Evolutionary conservation across 1,139 yeast species (phyloP).

Genomic region (Diutina sp.): DNA sequence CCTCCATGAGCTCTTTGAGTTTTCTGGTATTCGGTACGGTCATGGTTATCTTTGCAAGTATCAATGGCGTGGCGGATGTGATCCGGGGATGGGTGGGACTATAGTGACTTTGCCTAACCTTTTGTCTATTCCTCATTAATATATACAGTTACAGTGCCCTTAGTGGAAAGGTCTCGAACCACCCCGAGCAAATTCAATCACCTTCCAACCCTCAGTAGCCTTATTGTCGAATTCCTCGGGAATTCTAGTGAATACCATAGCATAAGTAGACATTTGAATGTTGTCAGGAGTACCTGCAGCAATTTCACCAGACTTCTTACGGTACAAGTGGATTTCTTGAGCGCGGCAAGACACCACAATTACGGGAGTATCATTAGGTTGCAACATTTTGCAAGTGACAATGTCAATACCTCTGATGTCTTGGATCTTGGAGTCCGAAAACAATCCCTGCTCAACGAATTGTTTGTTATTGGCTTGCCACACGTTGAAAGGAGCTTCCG

Average conservation of each 20-base stretch:
- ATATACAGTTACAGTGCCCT: background rate
- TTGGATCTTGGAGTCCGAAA: constrained; percentile 82
- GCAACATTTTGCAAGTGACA: constrained; percentile 75
- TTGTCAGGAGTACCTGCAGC: constrained; percentile 96
- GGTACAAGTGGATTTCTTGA: constrained; percentile 85
- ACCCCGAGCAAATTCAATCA: constrained; percentile 90
- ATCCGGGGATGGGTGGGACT: constrained; percentile 7
- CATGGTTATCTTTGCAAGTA: constrained; percentile 58
- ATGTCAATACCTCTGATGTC: constrained; percentile 95
- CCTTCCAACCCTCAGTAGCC: constrained; percentile 96
- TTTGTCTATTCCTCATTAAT: background rate
- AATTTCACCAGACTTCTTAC: constrained; percentile 86
- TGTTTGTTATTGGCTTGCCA: constrained; percentile 93
- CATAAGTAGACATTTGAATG: constrained; percentile 85
- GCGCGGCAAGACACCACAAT: constrained; percentile 93
- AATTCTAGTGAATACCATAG: constrained; percentile 87
- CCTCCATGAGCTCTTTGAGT: constrained; percentile 62
- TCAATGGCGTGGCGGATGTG: constrained; percentile 14
- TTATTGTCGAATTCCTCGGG: constrained; percentile 86
- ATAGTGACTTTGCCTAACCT: background rate
- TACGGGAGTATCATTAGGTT: constrained; percentile 89
- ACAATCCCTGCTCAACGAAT: constrained; percentile 81
- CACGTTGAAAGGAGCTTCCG: constrained; percentile 94
- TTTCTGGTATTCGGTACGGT: constrained; percentile 63
- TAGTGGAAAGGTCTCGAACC: constrained; percentile 82